A percentile compares a stretch with the other conserved stretches of the same genome.
These are phyloP conservation scores for Diospyros kaki DNA, from an alignment of 148 eudicot genomes.

Conservation along the genomic window DNA sequence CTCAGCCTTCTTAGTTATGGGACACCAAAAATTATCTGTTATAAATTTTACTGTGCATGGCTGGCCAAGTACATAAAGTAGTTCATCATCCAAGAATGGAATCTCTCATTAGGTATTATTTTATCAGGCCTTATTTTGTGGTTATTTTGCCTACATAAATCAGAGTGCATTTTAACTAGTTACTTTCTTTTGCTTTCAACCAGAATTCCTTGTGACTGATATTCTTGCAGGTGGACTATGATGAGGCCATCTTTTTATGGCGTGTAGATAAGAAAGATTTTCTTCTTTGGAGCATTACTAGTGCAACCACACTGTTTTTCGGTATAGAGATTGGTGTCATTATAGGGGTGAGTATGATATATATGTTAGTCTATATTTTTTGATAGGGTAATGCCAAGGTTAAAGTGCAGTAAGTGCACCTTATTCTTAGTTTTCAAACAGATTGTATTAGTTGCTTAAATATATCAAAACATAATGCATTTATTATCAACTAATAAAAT, in stretches of 20 bases:
- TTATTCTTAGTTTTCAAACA: too few relatives aligned
- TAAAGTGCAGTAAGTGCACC: too few relatives aligned
- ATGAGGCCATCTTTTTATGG: conserved; percentile 86
- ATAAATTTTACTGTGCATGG: not conserved
- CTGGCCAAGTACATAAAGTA: not conserved
- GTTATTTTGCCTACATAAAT: not conserved
- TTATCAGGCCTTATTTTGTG: not conserved
- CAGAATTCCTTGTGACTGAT: conserved; percentile 4
- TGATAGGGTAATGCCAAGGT: too few relatives aligned
- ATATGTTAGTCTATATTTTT: too few relatives aligned
- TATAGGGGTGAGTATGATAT: conserved; percentile 82
- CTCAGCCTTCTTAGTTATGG: not conserved
- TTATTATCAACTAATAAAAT: too few relatives aligned
- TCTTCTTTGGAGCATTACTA: conserved; percentile 79
- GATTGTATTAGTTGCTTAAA: too few relatives aligned
- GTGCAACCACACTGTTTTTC: conserved; percentile 66
- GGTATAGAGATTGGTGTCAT: conserved; percentile 97
- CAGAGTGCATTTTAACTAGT: conserved; percentile 1
- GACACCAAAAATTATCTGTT: too few relatives aligned
- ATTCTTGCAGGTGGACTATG: conserved; percentile 81
- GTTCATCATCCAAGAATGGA: not conserved
- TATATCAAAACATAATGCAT: too few relatives aligned
- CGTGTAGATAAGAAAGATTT: conserved; percentile 88
- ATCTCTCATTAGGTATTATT: not conserved
- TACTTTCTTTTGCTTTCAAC: too few relatives aligned